phyloP scores from a whole-genome alignment of 2,329 filamentous ascomycete species.

The Purpureocillium lavendulum region DNA sequence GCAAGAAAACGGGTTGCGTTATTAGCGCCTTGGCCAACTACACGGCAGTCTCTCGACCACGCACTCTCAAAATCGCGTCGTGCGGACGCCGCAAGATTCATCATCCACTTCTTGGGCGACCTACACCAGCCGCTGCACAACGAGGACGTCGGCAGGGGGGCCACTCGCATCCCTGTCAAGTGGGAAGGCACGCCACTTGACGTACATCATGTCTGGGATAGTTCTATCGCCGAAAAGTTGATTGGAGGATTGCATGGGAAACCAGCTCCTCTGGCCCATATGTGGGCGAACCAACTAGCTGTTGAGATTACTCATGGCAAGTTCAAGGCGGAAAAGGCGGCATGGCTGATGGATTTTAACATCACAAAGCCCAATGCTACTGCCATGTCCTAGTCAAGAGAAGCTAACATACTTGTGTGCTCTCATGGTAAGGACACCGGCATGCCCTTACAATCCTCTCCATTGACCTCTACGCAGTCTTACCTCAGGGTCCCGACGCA shows the following conservation, averaged over 20 bases:
- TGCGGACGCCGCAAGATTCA: conserved; percentile 56
- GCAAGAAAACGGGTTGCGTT: conserved; percentile 51
- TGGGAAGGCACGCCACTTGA: conserved; percentile 52
- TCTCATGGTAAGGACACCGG: conserved; percentile 49
- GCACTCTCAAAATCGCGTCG: conserved; percentile 35
- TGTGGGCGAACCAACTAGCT: conserved; percentile 50
- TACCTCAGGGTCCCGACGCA: conserved; percentile 51
- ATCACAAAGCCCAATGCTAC: conserved; percentile 45
- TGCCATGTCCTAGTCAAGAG: conserved; percentile 54
- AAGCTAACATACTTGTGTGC: conserved; percentile 56
- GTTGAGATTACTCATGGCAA: conserved; percentile 46
- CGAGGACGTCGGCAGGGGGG: conserved; percentile 55
- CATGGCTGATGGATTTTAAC: conserved; percentile 51
- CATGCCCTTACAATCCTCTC: too few relatives aligned
- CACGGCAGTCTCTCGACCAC: conserved; percentile 42
- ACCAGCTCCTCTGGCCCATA: conserved; percentile 39
- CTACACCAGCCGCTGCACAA: conserved; percentile 62
- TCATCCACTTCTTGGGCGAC: conserved; percentile 62
- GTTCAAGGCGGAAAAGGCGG: conserved; percentile 37
- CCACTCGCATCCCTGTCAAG: conserved; percentile 58
- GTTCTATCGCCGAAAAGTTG: conserved; percentile 57
- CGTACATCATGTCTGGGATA: conserved; percentile 68
- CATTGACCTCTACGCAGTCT: conserved; percentile 42
- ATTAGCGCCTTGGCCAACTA: conserved; percentile 53
- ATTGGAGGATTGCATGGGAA: conserved; percentile 44